phyloP scores from a whole-genome alignment of 352 stramenopile species.

The Globisporangium abappressorium region DNA sequence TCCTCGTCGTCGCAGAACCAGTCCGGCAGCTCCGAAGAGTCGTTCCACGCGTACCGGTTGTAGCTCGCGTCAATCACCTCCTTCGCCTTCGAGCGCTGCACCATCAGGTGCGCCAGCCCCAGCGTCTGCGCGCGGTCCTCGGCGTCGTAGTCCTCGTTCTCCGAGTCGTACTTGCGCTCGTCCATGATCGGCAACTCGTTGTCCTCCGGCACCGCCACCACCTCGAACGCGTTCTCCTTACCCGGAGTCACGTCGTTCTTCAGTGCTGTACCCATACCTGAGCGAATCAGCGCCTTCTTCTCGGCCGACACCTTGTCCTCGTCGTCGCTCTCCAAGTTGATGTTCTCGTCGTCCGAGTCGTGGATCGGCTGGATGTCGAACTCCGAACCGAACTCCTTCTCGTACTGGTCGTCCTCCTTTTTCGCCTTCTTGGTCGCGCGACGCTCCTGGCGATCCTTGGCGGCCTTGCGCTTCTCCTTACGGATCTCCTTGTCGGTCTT shows the following conservation, averaged over 20 bases:
- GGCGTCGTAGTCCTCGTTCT: slow-evolving; percentile 97
- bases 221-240: slow-evolving; percentile 39
- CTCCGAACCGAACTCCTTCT: slow-evolving; percentile 70
- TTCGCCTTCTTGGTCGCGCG: slow-evolving; percentile 71
- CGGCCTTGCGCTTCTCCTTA: slow-evolving; percentile 96
- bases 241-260: slow-evolving; percentile 21
- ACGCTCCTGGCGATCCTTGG: slow-evolving; percentile 89
- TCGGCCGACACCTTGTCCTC: slow-evolving; percentile 59
- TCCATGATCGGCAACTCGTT: slow-evolving; percentile 64
- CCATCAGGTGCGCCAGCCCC: slow-evolving; percentile 98
- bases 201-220: slow-evolving; percentile 45
- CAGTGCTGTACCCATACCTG: slow-evolving; percentile 74
- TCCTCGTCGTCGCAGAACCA: slow-evolving; percentile 98
- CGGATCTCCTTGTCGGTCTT: slow-evolving; percentile 99
- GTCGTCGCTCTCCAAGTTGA: slow-evolving; percentile 33
- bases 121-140: slow-evolving; percentile 96
- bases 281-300: slow-evolving; percentile 83
- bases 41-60: slow-evolving; percentile 99
- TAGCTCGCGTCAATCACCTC: slow-evolving; percentile 98
- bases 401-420: slow-evolving; percentile 83
- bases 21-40: slow-evolving; percentile 93
- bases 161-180: slow-evolving; percentile 92
- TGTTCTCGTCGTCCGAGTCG: slow-evolving; percentile 37
- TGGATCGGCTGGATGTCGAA: slow-evolving; percentile 57
- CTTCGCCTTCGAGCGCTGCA: slow-evolving; percentile 96